Evolutionary conservation across 352 stramenopile genomes (phyloP).

Genomic region (Globisporangium perplexum): DNA sequence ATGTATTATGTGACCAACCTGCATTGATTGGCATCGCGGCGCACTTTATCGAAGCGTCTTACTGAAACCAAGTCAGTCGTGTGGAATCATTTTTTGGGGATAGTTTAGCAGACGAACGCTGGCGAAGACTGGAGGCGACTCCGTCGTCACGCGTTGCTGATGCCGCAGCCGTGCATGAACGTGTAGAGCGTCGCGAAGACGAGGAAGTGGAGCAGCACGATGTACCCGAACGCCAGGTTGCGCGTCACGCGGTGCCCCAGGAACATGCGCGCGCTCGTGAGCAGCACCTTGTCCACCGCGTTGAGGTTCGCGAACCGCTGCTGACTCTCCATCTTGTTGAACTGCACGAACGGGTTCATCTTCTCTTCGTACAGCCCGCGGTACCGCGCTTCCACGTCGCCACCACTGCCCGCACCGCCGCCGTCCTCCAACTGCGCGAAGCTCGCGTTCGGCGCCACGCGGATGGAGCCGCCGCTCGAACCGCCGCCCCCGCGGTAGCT

Average conservation of each 20-base stretch:
- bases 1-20: background rate
- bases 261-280: slow-evolving; percentile 82
- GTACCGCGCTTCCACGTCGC: slow-evolving; percentile 76
- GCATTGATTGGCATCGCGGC: background rate
- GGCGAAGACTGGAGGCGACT: too few species aligned
- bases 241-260: slow-evolving; percentile 76
- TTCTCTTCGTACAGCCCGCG: slow-evolving; percentile 87
- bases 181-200: slow-evolving; percentile 84
- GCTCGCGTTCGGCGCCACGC: slow-evolving; percentile 13
- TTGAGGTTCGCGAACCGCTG: slow-evolving; percentile 89
- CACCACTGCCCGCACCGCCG: background rate
- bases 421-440: slow-evolving; percentile 33
- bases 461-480: background rate
- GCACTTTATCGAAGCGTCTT: background rate
- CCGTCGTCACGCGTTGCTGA: slow-evolving; percentile 59
- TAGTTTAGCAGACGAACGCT: background rate
- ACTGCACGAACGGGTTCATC: slow-evolving; percentile 91
- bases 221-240: slow-evolving; percentile 81
- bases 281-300: slow-evolving; percentile 87
- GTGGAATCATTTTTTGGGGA: background rate
- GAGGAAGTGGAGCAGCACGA: slow-evolving; percentile 81
- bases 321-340: slow-evolving; percentile 87
- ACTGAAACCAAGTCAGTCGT: background rate
- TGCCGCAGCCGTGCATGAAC: slow-evolving; percentile 80
- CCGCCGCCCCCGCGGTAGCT: slow-evolving; percentile 55